These are phyloP conservation scores for Aspergillus tamarii DNA, from an alignment of 2,329 filamentous ascomycete genomes.

Conservation along the genomic window DNA sequence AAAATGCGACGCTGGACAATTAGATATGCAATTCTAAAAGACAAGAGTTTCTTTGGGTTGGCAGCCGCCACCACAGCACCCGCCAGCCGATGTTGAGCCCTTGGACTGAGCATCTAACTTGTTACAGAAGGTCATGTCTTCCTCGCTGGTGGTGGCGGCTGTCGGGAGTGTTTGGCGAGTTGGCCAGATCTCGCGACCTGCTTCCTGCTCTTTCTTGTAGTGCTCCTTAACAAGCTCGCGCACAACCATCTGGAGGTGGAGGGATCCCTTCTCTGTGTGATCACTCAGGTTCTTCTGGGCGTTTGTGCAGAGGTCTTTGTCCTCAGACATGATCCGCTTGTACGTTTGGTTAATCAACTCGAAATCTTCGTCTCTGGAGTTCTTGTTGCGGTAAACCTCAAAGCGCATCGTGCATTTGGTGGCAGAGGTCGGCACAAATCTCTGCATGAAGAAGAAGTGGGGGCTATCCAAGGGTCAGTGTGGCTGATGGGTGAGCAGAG, in stretches of 20 bases:
- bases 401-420: constrained; percentile 60
- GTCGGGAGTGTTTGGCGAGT: constrained; percentile 42
- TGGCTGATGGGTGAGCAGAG: neutral
- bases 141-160: constrained; percentile 28
- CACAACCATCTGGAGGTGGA: constrained; percentile 59
- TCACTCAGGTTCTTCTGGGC: constrained; percentile 63
- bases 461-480: constrained; percentile 41
- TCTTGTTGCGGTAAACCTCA: constrained; percentile 66
- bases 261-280: constrained; percentile 58
- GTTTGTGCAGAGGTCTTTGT: constrained; percentile 63
- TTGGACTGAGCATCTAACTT: constrained; percentile 11
- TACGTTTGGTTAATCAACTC: constrained; percentile 60
- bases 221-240: constrained; percentile 54
- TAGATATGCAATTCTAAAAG: constrained; percentile 1
- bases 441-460: constrained; percentile 65
- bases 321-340: constrained; percentile 66
- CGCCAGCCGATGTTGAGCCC: constrained; percentile 13
- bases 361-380: constrained; percentile 62
- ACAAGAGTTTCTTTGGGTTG: constrained; percentile 6
- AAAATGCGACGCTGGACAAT: neutral
- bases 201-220: constrained; percentile 49
- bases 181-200: constrained; percentile 57
- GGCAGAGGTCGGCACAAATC: constrained; percentile 60
- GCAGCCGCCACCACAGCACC: constrained; percentile 28
- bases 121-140: constrained; percentile 37